A percentile compares a stretch with the other conserved stretches of the same genome.
Evolutionary conservation across 805 yeast genomes (phyloP).

Genomic region (Suhomyces emberorum): DNA sequence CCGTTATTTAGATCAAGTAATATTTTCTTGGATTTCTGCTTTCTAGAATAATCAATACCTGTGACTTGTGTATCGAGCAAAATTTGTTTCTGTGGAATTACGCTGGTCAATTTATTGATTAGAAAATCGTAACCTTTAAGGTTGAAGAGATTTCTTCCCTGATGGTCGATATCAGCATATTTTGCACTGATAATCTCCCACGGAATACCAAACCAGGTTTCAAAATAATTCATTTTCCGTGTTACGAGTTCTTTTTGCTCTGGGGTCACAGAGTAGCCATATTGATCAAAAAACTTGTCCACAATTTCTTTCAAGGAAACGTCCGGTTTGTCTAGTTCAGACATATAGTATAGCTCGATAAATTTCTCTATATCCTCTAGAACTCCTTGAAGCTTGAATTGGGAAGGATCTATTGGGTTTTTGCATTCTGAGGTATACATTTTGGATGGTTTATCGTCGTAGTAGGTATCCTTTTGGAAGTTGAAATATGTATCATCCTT

Average conservation of each 20-base stretch:
- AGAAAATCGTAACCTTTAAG: slow-evolving; percentile 56
- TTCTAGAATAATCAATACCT: slow-evolving; percentile 14
- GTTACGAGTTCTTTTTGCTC: slow-evolving; percentile 52
- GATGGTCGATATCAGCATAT: slow-evolving; percentile 63
- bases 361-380: slow-evolving; percentile 56
- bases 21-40: slow-evolving; percentile 14
- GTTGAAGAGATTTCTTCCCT: slow-evolving; percentile 76
- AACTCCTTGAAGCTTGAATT: slow-evolving; percentile 31
- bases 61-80: slow-evolving; percentile 41
- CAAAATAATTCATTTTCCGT: slow-evolving; percentile 54
- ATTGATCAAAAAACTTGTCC: slow-evolving; percentile 43
- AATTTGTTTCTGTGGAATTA: slow-evolving; percentile 40
- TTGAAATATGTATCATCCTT: slow-evolving; percentile 14
- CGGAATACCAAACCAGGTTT: slow-evolving; percentile 78
- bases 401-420: slow-evolving; percentile 32
- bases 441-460: slow-evolving; percentile 43
- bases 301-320: slow-evolving; percentile 50
- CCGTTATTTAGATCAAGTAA: slow-evolving; percentile 34
- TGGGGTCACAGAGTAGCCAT: slow-evolving; percentile 44
- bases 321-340: slow-evolving; percentile 48
- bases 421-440: slow-evolving; percentile 22
- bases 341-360: slow-evolving; percentile 55
- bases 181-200: slow-evolving; percentile 67
- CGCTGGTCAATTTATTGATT: slow-evolving; percentile 36
- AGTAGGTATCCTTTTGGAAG: slow-evolving; percentile 33